Evolutionary conservation across 331 rosid species (phyloP).

Genomic region (Rosa hybrid): DNA sequence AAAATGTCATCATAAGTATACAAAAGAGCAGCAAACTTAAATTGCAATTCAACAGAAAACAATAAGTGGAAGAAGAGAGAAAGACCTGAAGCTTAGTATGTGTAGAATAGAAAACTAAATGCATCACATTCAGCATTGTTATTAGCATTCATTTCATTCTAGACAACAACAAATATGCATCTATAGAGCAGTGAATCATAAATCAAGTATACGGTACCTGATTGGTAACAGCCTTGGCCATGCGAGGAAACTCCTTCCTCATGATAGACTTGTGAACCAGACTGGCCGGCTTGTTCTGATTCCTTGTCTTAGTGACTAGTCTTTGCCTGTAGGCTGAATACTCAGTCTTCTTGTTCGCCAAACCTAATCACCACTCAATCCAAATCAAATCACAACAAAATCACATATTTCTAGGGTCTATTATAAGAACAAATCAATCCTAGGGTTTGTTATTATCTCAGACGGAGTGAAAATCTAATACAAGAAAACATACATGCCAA

Average conservation of each 20-base stretch:
- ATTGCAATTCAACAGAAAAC: no score
- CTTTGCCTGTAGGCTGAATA: conserved; percentile 71
- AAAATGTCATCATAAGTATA: no score
- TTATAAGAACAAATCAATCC: neutral
- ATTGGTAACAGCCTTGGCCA: conserved; percentile 77
- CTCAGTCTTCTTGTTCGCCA: conserved; percentile 94
- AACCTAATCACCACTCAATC: conserved; percentile 41
- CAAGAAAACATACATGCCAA: no score
- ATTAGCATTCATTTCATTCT: neutral
- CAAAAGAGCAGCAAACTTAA: no score
- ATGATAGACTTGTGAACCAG: conserved; percentile 75
- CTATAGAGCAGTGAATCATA: neutral
- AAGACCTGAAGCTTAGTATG: no score
- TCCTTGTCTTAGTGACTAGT: conserved; percentile 73
- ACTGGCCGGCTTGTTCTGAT: conserved; percentile 81
- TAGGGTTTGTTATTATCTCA: no score
- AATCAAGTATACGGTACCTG: conserved; percentile 51
- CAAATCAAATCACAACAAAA: neutral
- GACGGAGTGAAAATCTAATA: neutral
- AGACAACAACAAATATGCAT: neutral
- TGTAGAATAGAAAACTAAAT: neutral
- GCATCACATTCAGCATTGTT: neutral
- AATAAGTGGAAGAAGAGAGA: no score
- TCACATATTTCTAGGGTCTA: neutral
- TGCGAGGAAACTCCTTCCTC: conserved; percentile 83